phyloP scores from a whole-genome alignment of 2,329 filamentous ascomycete genomes.

The Fusarium sp. region DNA sequence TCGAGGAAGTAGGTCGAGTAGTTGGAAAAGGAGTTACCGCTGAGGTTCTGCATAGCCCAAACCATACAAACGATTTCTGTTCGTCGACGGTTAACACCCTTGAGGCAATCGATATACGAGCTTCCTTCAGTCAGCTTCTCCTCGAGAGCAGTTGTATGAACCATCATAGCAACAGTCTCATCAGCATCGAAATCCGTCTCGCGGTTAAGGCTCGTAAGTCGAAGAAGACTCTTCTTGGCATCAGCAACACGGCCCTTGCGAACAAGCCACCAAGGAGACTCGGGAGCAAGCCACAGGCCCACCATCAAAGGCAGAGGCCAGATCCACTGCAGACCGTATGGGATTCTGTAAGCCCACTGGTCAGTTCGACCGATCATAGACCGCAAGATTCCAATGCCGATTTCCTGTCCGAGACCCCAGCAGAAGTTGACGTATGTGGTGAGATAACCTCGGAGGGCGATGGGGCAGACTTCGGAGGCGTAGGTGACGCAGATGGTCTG shows the following conservation, averaged over 20 bases:
- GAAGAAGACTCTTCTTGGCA: conserved; percentile 70
- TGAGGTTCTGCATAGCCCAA: conserved; percentile 70
- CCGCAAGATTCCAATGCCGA: conserved; percentile 77
- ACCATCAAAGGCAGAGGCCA: conserved; percentile 74
- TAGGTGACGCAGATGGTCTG: conserved; percentile 37
- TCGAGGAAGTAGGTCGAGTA: conserved; percentile 71
- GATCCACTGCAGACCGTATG: conserved; percentile 80
- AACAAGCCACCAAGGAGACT: conserved; percentile 79
- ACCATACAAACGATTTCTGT: conserved; percentile 75
- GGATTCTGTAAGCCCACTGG: conserved; percentile 74
- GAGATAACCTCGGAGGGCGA: conserved; percentile 74
- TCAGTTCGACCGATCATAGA: conserved; percentile 70
- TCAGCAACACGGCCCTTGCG: conserved; percentile 70
- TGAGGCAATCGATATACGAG: conserved; percentile 84
- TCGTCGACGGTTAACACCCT: conserved; percentile 76
- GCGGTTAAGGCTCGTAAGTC: conserved; percentile 67
- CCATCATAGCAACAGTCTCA: conserved; percentile 91
- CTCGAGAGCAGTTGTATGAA: conserved; percentile 85
- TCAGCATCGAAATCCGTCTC: conserved; percentile 81
- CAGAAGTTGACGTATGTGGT: conserved; percentile 81
- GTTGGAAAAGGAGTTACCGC: conserved; percentile 70
- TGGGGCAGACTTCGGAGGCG: conserved; percentile 74
- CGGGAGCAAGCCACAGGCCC: conserved; percentile 72
- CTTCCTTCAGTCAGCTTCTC: conserved; percentile 76
- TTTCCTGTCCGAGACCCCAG: conserved; percentile 77